Conservation (phyloP, 768 basidiomycete species). For the Boletales sp. region DNA sequence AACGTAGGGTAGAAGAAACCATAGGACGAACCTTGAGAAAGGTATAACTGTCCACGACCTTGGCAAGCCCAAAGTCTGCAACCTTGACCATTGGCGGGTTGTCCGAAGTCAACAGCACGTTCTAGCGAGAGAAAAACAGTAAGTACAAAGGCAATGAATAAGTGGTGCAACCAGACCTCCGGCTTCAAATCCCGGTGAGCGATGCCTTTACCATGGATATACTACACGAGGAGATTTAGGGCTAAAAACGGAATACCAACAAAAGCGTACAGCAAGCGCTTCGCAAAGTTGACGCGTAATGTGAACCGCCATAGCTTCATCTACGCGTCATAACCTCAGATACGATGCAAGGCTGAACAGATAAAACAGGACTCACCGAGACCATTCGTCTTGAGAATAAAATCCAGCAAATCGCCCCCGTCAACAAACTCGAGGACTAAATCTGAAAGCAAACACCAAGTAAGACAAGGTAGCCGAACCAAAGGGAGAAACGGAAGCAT, state of each 20-base stretch:
- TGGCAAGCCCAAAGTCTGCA: conserved; percentile 95
- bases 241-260: neutral
- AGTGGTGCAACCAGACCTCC: conserved; percentile 42
- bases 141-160: neutral
- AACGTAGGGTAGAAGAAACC: neutral
- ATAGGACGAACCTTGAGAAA: conserved; percentile 59
- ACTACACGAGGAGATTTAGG: conserved; percentile 32
- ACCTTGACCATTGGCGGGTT: conserved; percentile 76
- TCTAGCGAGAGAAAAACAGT: conserved; percentile 39
- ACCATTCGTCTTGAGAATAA: conserved; percentile 59
- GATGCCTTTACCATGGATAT: conserved; percentile 72
- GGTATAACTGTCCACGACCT: conserved; percentile 77
- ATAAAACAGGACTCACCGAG: conserved; percentile 45
- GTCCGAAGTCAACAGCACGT: conserved; percentile 76
- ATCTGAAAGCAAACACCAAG: conserved; percentile 40
- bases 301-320: conserved; percentile 56
- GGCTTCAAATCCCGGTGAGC: conserved; percentile 95
- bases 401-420: conserved; percentile 87
- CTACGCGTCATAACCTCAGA: conserved; percentile 25
- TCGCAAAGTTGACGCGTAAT: conserved; percentile 83
- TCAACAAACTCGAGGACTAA: conserved; percentile 82
- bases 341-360: neutral
- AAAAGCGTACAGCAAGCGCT: conserved; percentile 58
- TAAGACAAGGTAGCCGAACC: conserved; percentile 18
- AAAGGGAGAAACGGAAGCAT: conserved; percentile 18